Evolutionary conservation across 1,139 yeast genomes (phyloP), one percentile per base, ranked within the genome.

Genomic region (Candida buenavistaensis): DNA sequence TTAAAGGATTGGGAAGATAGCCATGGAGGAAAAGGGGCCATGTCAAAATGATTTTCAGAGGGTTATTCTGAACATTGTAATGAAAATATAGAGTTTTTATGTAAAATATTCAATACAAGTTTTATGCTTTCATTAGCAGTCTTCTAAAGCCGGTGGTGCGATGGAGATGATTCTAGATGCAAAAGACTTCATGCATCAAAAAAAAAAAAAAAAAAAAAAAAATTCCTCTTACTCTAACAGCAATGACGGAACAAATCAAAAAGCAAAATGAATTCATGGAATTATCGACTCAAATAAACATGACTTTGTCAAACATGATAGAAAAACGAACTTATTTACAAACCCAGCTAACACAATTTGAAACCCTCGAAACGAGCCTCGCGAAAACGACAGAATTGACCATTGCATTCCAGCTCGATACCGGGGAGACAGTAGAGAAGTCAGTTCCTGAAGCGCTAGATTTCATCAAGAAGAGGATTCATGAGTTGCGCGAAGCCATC

Each of bases 1-100:
- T 54, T 83, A 28, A 61, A 70, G 33, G 79, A 80, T 10, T 84
- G 88, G 86, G 88, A 82, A 49, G 55, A 35, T 26, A 44, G 48
- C 28, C 42, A 38, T 23, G 48, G 48, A 5, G 45, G 48, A 4
- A 20, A 25, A 13, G 46, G 45, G 13, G 37, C 44, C 8, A 28
- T 40, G 21, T 14, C 31, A 26, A 35, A 37, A 22, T 39, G 25
- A 29, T 14, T 23, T 17, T 17, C 7, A 9, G n/a, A n/a, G n/a
- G n/a, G n/a, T n/a, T n/a, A n/a, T n/a, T n/a, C n/a, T n/a, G n/a
- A n/a, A n/a, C n/a, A n/a, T n/a, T n/a, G n/a, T n/a, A n/a, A n/a
- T n/a, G n/a, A n/a, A n/a, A n/a, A 10, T 24, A 10, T 8, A 24
- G 27, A 30, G 20, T 11, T n/a, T 10, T 30, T 12, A n/a, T 10